Conservation (phyloP, 2,329 filamentous ascomycete species). For the Penicillium olsonii region DNA sequence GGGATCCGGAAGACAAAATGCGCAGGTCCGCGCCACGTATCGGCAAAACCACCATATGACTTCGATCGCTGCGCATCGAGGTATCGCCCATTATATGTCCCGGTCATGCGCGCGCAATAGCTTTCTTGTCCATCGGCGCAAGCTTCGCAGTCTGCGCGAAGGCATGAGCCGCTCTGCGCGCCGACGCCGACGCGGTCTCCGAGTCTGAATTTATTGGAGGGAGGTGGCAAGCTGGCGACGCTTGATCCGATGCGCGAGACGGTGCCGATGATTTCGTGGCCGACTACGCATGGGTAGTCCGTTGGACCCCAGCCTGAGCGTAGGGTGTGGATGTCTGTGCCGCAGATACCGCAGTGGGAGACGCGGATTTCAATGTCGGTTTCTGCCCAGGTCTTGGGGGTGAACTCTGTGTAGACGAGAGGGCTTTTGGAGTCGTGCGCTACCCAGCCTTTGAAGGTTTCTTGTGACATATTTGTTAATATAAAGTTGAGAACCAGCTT, state of each 20-base stretch:
- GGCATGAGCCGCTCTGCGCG: slow-evolving; percentile 60
- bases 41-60: slow-evolving; percentile 58
- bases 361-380: slow-evolving; percentile 68
- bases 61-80: slow-evolving; percentile 33
- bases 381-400: slow-evolving; percentile 52
- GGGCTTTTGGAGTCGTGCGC: slow-evolving; percentile 35
- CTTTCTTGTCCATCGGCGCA: slow-evolving; percentile 42
- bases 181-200: slow-evolving; percentile 67
- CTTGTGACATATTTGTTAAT: slow-evolving; percentile 7
- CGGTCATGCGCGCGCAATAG: slow-evolving; percentile 41
- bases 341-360: slow-evolving; percentile 68
- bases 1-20: slow-evolving; percentile 64
- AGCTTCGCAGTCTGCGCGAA: slow-evolving; percentile 43
- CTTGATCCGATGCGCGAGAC: slow-evolving; percentile 55
- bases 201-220: slow-evolving; percentile 48
- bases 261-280: slow-evolving; percentile 66
- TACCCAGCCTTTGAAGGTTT: slow-evolving; percentile 46
- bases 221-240: slow-evolving; percentile 26
- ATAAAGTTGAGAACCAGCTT: neutral
- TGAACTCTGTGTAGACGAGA: slow-evolving; percentile 38
- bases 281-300: slow-evolving; percentile 55
- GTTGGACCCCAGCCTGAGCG: slow-evolving; percentile 51
- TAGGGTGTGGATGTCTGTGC: slow-evolving; percentile 62
- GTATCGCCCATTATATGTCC: slow-evolving; percentile 41
- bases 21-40: slow-evolving; percentile 55